Evolutionary conservation across 345 rosid species (phyloP).

Genomic region (Eucalyptus camaldulensis): DNA sequence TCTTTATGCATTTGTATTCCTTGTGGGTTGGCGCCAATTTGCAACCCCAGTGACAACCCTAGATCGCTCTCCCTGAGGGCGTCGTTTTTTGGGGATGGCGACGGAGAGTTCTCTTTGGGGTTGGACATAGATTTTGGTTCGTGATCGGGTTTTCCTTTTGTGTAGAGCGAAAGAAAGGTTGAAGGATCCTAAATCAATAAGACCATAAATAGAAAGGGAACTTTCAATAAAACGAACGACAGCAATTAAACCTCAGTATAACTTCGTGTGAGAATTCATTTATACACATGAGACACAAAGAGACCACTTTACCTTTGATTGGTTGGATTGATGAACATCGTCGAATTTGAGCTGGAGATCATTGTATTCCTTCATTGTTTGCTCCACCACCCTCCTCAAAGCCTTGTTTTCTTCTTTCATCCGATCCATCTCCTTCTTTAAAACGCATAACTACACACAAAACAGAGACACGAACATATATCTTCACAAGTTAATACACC

Average conservation of each 20-base stretch:
- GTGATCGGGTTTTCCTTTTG: neutral
- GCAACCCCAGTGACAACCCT: constrained; percentile 38
- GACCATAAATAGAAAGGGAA: neutral
- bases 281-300: neutral
- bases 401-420: constrained; percentile 50
- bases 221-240: neutral
- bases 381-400: constrained; percentile 41
- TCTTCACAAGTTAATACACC: neutral
- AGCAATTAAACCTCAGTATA: neutral
- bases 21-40: neutral
- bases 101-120: neutral
- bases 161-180: constrained; percentile 15
- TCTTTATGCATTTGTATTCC: neutral
- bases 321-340: constrained; percentile 22
- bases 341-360: constrained; percentile 38
- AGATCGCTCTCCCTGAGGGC: constrained; percentile 4
- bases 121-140: neutral
- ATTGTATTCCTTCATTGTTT: constrained; percentile 40
- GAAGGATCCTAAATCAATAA: neutral
- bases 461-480: neutral
- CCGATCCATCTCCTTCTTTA: constrained; percentile 38
- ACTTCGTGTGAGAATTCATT: neutral
- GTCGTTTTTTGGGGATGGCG: neutral
- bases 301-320: constrained; percentile 2
- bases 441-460: constrained; percentile 15